A percentile compares a stretch with the other conserved stretches of the same genome.
Conservation (phyloP, 1,284 basidiomycete species). For the Exobasidium rhododendri region DNA sequence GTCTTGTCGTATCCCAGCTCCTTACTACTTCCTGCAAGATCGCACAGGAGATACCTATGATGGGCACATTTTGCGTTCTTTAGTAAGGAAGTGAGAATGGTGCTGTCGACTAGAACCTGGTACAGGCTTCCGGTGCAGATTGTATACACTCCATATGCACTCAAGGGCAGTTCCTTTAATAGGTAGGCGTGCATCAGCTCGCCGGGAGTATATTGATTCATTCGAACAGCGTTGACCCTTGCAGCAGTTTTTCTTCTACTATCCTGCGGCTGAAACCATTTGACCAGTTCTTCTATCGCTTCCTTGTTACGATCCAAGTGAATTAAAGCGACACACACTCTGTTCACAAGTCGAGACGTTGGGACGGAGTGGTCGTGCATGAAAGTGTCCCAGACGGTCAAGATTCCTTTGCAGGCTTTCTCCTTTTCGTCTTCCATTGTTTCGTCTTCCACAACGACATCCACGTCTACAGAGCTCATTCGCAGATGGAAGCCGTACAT, state of each 20-base stretch:
- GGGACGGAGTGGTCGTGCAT: background rate
- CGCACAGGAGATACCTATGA: background rate
- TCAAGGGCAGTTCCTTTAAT: background rate
- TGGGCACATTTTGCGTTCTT: background rate
- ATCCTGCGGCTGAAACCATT: background rate
- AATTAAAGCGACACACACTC: background rate
- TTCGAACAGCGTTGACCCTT: background rate
- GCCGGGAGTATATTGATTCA: background rate
- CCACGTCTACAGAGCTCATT: no score
- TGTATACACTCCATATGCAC: background rate
- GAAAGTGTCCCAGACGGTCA: background rate
- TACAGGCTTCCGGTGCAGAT: background rate
- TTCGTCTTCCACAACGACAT: no score
- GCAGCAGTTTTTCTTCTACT: background rate
- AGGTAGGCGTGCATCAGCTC: background rate
- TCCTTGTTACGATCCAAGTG: background rate
- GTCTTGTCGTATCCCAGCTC: background rate
- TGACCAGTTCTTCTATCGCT: background rate
- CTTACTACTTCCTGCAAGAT: background rate
- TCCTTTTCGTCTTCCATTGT: no score
- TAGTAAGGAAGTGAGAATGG: background rate
- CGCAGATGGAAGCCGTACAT: background rate
- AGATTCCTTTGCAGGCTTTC: background rate
- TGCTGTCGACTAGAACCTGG: background rate
- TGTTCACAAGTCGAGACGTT: background rate